Percentiles rank a stretch among this genome's conserved stretches.
Conservation (phyloP, 1,284 basidiomycete genomes). For the Austropuccinia psidii region DNA sequence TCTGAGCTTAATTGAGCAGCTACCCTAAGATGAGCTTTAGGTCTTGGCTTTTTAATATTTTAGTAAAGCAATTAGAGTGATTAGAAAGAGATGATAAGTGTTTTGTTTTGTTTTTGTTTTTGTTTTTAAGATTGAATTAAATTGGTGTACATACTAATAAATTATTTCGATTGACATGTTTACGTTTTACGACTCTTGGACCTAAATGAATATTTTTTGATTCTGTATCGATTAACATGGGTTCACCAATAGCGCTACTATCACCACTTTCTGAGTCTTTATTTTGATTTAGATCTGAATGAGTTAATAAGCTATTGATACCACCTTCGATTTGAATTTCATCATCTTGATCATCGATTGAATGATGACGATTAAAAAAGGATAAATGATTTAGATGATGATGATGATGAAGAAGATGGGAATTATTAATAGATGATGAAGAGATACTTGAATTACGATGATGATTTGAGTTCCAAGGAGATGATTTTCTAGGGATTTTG, state of each 20-base stretch:
- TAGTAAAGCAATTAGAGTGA: not conserved
- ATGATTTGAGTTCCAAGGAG: too few relatives aligned
- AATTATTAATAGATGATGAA: too few relatives aligned
- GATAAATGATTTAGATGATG: not conserved
- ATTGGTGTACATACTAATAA: not conserved
- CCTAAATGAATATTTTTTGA: not conserved
- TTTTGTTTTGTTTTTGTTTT: not conserved
- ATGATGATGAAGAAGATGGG: too few relatives aligned
- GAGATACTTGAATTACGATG: too few relatives aligned
- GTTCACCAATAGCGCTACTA: not conserved
- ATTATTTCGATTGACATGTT: slow-evolving; percentile 22
- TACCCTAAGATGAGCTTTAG: slow-evolving; percentile 25
- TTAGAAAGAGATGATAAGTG: not conserved
- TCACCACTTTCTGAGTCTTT: not conserved
- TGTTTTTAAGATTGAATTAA: not conserved
- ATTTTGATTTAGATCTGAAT: not conserved
- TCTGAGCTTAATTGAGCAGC: slow-evolving; percentile 24
- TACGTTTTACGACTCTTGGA: slow-evolving; percentile 4
- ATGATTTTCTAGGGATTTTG: too few relatives aligned
- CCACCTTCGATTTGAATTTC: slow-evolving; percentile 10
- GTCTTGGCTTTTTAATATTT: slow-evolving; percentile 1
- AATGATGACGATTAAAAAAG: not conserved
- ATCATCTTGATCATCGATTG: not conserved
- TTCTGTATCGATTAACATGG: not conserved
- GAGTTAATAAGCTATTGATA: slow-evolving; percentile 2